These are phyloP conservation scores for Aspergillus aculeatinus DNA, from an alignment of 2,329 filamentous ascomycete species.

Conservation along the genomic window DNA sequence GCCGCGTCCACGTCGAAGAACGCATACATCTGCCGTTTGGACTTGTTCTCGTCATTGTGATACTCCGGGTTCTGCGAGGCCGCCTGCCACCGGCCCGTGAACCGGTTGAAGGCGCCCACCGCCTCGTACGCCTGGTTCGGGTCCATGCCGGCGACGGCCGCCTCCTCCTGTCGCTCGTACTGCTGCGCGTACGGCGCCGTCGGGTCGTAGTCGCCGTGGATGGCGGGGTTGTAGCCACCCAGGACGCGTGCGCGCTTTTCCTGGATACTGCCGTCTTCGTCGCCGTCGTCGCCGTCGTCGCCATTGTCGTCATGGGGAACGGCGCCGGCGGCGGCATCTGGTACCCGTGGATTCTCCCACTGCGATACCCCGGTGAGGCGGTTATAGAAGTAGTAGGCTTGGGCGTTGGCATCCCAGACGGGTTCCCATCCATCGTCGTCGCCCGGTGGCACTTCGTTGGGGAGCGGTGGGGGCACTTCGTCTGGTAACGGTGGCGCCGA, in stretches of 20 bases:
- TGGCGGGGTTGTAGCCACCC: constrained; percentile 89
- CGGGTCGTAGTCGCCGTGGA: constrained; percentile 95
- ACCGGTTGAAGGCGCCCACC: constrained; percentile 82
- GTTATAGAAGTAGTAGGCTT: constrained; percentile 83
- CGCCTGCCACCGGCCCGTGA: constrained; percentile 79
- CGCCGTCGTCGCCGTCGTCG: background rate
- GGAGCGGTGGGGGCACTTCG: constrained; percentile 47
- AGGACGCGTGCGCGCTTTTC: constrained; percentile 42
- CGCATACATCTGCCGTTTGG: constrained; percentile 81
- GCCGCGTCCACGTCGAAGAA: constrained; percentile 96
- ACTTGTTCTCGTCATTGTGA: constrained; percentile 85
- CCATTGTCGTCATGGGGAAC: background rate
- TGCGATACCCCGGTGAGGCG: constrained; percentile 72
- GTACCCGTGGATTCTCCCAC: constrained; percentile 82
- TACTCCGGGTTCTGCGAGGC: constrained; percentile 67
- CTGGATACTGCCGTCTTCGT: background rate
- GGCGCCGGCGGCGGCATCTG: constrained; percentile 41
- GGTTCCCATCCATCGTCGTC: constrained; percentile 75
- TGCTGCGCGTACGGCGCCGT: constrained; percentile 87
- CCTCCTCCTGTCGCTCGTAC: constrained; percentile 39
- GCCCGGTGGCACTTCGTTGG: constrained; percentile 55
- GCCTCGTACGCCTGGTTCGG: constrained; percentile 59
- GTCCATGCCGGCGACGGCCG: constrained; percentile 36
- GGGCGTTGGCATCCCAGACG: constrained; percentile 68
- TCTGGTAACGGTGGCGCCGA: constrained; percentile 43